Conservation (phyloP, 2,329 filamentous ascomycete genomes). For the Fusarium subglutinans region DNA sequence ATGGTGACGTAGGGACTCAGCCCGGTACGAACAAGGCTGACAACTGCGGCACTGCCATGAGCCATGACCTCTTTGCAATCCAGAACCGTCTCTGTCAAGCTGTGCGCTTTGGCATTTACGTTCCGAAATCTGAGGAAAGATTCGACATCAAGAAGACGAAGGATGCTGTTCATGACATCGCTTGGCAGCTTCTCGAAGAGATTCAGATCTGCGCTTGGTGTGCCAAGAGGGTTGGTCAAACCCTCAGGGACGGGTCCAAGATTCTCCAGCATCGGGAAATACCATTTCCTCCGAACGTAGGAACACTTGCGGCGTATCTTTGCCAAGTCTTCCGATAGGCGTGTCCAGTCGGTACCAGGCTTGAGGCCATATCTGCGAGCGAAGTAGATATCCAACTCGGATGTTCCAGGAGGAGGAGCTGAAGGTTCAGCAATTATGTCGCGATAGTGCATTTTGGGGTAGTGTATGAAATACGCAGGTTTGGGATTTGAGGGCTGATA, state of each 20-base stretch:
- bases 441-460: too few relatives aligned
- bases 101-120: fast-evolving
- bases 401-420: too few relatives aligned
- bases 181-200: neutral
- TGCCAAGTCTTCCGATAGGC: too few relatives aligned
- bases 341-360: too few relatives aligned
- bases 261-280: neutral
- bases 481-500: too few relatives aligned
- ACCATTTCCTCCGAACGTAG: neutral
- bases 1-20: neutral
- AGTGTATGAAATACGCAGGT: too few relatives aligned
- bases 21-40: neutral
- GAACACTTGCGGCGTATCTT: neutral
- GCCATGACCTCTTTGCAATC: neutral
- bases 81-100: fast-evolving
- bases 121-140: neutral
- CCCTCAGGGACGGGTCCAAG: fast-evolving
- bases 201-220: too few relatives aligned
- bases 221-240: fast-evolving
- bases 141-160: fast-evolving
- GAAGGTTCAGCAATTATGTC: too few relatives aligned
- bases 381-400: too few relatives aligned
- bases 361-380: too few relatives aligned
- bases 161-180: neutral
- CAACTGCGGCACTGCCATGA: fast-evolving